Evolutionary conservation across 331 rosid species (phyloP), one percentile per base, ranked within the genome.

Genomic region (Malus hybrid): DNA sequence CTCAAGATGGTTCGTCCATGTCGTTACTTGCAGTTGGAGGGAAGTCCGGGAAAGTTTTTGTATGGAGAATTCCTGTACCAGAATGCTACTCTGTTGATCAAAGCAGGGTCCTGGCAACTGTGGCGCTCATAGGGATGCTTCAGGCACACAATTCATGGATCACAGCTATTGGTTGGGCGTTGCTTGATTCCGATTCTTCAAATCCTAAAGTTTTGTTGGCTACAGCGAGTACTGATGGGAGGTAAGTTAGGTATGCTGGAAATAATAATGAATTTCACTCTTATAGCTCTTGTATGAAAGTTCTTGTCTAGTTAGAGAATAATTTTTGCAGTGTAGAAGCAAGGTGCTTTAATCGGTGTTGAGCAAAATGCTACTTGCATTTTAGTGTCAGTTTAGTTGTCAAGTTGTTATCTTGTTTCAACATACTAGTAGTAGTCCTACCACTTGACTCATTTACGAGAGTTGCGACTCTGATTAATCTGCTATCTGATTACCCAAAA

Each of bases 181-280:
- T 88, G 80, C 75, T 87, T 78, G 77, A 86, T 84, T 78, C 83
- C 62, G 87, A 82, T 77, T 76, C 90, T 70, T 87, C 91, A 58
- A 88, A 81, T 77, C 84, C 93, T 79, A 88, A 74, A 77, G 80
- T 94, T 78, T 68, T 94, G 73, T 83, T 94, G 79, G 91, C 75
- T 58, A 86, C 99, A 16, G 99, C 93, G 76, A 87, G 99, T 87
- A 80, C 86, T 58, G 91, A 94, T 86, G 97, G 99, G 84, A 88
- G 99, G 99, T 94, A 79, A 77, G 96, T 87, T 81, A 42, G 82
- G 68, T 72, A 57, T 58, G 58, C 64, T 19, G 34, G 72, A 33
- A 34, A 33, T 73, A 19, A 28, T 74, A 63, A 12, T 22, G n/a
- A 22, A 52, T 28, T 65, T 33, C 67, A 13, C 26, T 69, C n/a